A percentile compares a stretch with the other conserved stretches of the same genome.
Evolutionary conservation across 1,284 basidiomycete species (phyloP).

Genomic region (Gymnopus androsaceus): DNA sequence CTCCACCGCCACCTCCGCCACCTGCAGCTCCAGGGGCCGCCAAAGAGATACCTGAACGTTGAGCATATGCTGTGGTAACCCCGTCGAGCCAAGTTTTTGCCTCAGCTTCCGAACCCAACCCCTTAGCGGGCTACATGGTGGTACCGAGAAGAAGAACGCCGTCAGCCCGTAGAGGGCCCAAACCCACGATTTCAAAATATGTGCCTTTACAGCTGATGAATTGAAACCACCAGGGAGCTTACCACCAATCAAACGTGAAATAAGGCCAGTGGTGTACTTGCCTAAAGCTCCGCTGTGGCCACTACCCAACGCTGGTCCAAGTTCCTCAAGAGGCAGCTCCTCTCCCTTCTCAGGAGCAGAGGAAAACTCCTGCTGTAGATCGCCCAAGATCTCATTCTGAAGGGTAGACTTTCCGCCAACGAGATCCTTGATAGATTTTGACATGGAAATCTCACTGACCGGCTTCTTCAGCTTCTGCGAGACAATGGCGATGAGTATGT

Average conservation of each 20-base stretch:
- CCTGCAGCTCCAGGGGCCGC: slow-evolving; percentile 65
- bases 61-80: slow-evolving; percentile 83
- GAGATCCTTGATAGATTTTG: slow-evolving; percentile 97
- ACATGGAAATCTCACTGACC: slow-evolving; percentile 85
- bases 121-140: slow-evolving; percentile 92
- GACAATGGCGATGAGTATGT: slow-evolving; percentile 87
- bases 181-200: slow-evolving; percentile 90
- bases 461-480: slow-evolving; percentile 99
- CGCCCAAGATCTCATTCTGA: slow-evolving; percentile 95
- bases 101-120: slow-evolving; percentile 88
- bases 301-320: slow-evolving; percentile 81
- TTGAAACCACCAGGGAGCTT: slow-evolving; percentile 99
- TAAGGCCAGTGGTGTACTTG: slow-evolving; percentile 91
- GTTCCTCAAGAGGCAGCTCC: slow-evolving; percentile 93
- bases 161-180: slow-evolving; percentile 88
- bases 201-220: slow-evolving; percentile 86
- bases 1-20: slow-evolving; percentile 60
- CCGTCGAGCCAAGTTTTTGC: slow-evolving; percentile 92
- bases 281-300: slow-evolving; percentile 89
- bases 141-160: slow-evolving; percentile 90
- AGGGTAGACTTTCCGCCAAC: slow-evolving; percentile 98
- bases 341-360: slow-evolving; percentile 96
- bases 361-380: slow-evolving; percentile 89
- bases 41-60: slow-evolving; percentile 86
- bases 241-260: slow-evolving; percentile 89